Evolutionary conservation across 495 filamentous ascomycete genomes (phyloP), one percentile per base, ranked within the genome.

Genomic region (Penicillium steckii): DNA sequence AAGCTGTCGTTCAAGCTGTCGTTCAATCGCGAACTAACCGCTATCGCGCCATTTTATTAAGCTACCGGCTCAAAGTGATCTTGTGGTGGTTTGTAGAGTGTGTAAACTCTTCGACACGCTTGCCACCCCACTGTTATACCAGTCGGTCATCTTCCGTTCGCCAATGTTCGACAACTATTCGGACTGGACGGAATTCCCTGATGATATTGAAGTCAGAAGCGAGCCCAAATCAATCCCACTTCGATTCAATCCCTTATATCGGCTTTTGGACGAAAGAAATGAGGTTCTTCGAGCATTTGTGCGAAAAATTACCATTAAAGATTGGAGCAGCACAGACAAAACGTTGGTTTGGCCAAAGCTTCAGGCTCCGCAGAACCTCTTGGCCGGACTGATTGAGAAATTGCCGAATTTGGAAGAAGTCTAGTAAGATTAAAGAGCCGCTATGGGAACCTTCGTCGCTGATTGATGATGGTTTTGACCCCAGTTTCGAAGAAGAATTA

Each of bases 101-200:
- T 53, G 15, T 9, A 41, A 25, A 46, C 10, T 18, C 22, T 53
- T 46, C 21, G 35, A 53, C 29, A 26, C 15, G 9, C 33, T 53
- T 13, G 50, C 50, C 17, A 53, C 35, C 10, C 50, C 50, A 19
- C 13, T 53, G 7, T 32, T 53, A 24, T 53, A 53, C 44, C 50
- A 35, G 21, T 53, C 50, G 15, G 32, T 47, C 33, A 42, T 47
- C 8, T 46, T 53, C 3, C 23, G 43, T 18, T 29, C 12, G 37
- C n/a, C 29, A 23, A 8, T 24, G 4, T 17, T 13, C 22, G 37
- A 13, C 18, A 24, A 15, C n/a, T 3, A 15, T 17, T 0, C 10
- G 2, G 33, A 37, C 33, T 25, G 25, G 24, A 10, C 24, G 13
- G 10, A 27, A 12, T 43, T 22, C n/a, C 40, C 43, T 3, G 15